Conservation (phyloP, 139 green algal species). For the Micractinium conductrix region DNA sequence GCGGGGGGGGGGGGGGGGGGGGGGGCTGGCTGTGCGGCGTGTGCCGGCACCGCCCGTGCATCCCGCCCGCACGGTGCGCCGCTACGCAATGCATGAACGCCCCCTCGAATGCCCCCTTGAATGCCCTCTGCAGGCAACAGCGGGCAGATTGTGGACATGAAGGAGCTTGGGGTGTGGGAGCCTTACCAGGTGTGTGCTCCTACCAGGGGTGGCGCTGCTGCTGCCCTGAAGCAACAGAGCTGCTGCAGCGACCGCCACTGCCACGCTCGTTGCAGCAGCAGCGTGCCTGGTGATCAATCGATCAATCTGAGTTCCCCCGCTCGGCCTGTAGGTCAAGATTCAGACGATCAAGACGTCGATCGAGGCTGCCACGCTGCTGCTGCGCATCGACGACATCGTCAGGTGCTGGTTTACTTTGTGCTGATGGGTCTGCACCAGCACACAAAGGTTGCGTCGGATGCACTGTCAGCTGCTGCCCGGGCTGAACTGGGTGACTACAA, state of each 20-base stretch:
- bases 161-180: conserved; percentile 97
- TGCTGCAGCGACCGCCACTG: too few relatives aligned
- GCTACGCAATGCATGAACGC: background rate
- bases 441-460: too few relatives aligned
- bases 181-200: conserved; percentile 82
- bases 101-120: background rate
- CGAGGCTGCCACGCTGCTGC: conserved; percentile 92
- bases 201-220: background rate
- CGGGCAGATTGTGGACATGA: conserved; percentile 95
- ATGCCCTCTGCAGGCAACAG: conserved; percentile 25
- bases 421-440: too few relatives aligned
- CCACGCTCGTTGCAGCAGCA: too few relatives aligned
- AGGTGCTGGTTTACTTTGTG: too few relatives aligned
- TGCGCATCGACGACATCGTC: conserved; percentile 99
- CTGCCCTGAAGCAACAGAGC: background rate
- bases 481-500: too few relatives aligned
- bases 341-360: conserved; percentile 98
- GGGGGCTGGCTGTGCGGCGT: background rate
- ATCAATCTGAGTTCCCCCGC: too few relatives aligned
- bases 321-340: conserved; percentile 15
- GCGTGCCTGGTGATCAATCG: too few relatives aligned
- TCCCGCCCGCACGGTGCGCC: background rate
- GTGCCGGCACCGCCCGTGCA: too few relatives aligned
- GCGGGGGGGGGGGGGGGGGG: background rate
- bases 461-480: too few relatives aligned